Evolutionary conservation across 2,329 filamentous ascomycete species (phyloP), one percentile per base, ranked within the genome.

Genomic region (Monilinia aucupariae): DNA sequence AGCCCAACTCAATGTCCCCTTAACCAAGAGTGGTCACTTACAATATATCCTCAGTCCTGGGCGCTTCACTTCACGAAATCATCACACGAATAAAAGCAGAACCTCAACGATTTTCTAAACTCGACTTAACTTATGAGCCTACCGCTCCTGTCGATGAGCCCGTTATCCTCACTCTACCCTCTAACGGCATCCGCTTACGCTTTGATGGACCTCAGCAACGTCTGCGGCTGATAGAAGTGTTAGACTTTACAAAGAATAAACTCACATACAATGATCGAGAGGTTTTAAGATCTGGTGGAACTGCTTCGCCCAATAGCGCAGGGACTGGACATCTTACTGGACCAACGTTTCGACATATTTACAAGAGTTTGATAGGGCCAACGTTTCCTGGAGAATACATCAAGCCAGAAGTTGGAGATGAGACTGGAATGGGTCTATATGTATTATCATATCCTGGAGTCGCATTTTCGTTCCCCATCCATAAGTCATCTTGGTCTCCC

Each of bases 181-280:
- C 85, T 4, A 99, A 97, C 76, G 94, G 94, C 34, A 76, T 99
- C 37, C 89, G 93, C 15, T 78, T 99, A 60, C 91, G 91, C 49
- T 99, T 99, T 73, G 94, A 99, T 73, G 94, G 92, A 0, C 87
- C 90, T 4, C 92, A 97, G 71, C 94, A 99, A 76, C 86, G 93
- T 43, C 79, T 99, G 49, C 89, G 94, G 3, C 78, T 99, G 65
- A 91, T 99, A 69, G 94, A 99, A 75, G 85, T 97, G 9, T 77
- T 91, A 61, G 92, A 97, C 77, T 97, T 99, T 73, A 86, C 88
- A 53, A 94, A 91, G 75, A 91, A 86, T 66, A 84, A 87, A 66
- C 85, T 97, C 66, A 86, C 87, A 22, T 96, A 97, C 77, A 94
- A 91, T 70, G 84, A 85, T 66, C 86, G 87, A 60, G 90, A 96